phyloP scores from a whole-genome alignment of 257 asterid genomes.

The Phtheirospermum japonicum region DNA sequence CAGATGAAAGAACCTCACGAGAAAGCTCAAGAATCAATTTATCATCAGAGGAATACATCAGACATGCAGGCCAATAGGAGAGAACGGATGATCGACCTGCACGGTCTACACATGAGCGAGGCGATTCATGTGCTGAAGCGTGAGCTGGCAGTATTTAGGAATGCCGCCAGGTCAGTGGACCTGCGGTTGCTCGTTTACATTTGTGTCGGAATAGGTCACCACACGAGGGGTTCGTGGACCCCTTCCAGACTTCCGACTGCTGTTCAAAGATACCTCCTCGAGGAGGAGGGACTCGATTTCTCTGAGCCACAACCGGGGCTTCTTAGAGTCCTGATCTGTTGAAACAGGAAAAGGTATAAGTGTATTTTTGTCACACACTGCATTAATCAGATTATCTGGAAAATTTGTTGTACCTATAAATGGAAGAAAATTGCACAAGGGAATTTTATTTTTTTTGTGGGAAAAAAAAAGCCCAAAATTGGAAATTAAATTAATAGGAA shows the following conservation, averaged over 20 bases:
- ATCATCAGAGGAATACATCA: conserved; percentile 76
- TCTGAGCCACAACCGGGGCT: conserved; percentile 98
- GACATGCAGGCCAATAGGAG: conserved; percentile 60
- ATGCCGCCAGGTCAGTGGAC: too few relatives aligned
- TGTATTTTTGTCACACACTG: conserved; percentile 46
- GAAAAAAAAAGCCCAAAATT: too few relatives aligned
- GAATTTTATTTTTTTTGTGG: too few relatives aligned
- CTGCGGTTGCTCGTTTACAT: conserved; percentile 71
- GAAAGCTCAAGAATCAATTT: conserved; percentile 89
- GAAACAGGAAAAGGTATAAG: conserved; percentile 41
- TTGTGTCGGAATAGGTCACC: conserved; percentile 96
- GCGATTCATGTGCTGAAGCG: too few relatives aligned
- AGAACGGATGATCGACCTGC: too few relatives aligned
- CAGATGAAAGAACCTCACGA: conserved; percentile 95
- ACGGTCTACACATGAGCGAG: too few relatives aligned
- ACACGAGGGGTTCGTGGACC: conserved; percentile 84
- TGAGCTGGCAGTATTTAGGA: too few relatives aligned
- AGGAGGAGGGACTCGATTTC: conserved; percentile 95
- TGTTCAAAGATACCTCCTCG: conserved; percentile 88
- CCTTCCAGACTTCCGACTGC: conserved; percentile 89
- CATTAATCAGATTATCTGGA: too few relatives aligned
- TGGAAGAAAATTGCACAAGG: too few relatives aligned
- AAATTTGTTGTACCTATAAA: too few relatives aligned
- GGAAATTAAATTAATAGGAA: too few relatives aligned
- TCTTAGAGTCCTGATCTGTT: conserved; percentile 64